phyloP scores from a whole-genome alignment of 495 filamentous ascomycete genomes.

The Platismatia glauca region DNA sequence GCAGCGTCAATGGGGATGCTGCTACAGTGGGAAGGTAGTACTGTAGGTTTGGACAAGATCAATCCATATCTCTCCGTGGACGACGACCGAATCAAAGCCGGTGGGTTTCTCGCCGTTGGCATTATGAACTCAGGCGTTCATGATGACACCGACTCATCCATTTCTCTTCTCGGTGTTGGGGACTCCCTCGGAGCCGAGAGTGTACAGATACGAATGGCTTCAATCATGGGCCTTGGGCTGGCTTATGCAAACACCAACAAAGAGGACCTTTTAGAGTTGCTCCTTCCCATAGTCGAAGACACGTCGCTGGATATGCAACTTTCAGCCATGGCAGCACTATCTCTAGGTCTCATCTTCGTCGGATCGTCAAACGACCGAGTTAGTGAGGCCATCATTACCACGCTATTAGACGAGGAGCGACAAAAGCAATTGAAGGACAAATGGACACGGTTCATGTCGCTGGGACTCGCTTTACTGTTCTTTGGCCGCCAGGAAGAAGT shows the following conservation, averaged over 20 bases:
- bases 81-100: conserved; percentile 83
- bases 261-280: conserved; percentile 66
- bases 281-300: conserved; percentile 81
- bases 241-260: conserved; percentile 89
- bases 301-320: conserved; percentile 81
- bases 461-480: conserved; percentile 88
- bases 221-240: conserved; percentile 93
- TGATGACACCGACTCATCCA: conserved; percentile 73
- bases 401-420: conserved; percentile 84
- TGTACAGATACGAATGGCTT: conserved; percentile 62
- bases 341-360: conserved; percentile 84
- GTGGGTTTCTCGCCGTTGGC: conserved; percentile 79
- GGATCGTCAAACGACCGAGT: conserved; percentile 84
- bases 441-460: conserved; percentile 92
- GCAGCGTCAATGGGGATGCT: conserved; percentile 87
- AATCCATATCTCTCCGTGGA: conserved; percentile 79
- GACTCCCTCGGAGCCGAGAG: conserved; percentile 71
- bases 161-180: conserved; percentile 72
- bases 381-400: conserved; percentile 78
- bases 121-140: conserved; percentile 89
- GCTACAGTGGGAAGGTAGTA: conserved; percentile 84
- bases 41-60: conserved; percentile 78
- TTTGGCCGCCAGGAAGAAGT: conserved; percentile 97
- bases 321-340: conserved; percentile 90
- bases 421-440: conserved; percentile 86